Base-by-base conservation (phyloP, 805 yeast genomes). In the Zygoascus ofunaensis region DNA sequence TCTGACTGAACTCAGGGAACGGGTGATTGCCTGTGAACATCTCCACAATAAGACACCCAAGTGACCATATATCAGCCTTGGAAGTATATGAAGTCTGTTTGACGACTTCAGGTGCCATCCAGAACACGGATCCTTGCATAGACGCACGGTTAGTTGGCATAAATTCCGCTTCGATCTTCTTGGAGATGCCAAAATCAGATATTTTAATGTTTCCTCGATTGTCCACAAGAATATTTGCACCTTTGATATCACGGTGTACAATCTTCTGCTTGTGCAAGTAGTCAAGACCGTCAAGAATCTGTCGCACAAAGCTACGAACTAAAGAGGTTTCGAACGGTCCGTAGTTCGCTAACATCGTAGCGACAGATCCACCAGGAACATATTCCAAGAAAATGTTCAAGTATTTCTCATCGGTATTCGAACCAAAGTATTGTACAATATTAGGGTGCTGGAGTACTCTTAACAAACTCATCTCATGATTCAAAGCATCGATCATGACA, bases 31-130 rank as follows among this genome's bases (percentile, higher is more conserved):
- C 97, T 0, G 98, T 87, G 55, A 86, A 80, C 95, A 92, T 87
- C 62, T 92, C 98, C 28, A 92, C 80, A 12, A 90, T 76, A 21
- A 92, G 72, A 61, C 97, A 92, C 0, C 97, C 98, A 7, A 94
- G 82, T 0, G 96, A 86, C 98, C 98, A 92, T 21, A 92, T 87
- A 61, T 92, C 98, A 0, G 95, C 95, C 62, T 86, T 87, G 33
- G 82, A 80, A 1, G 97, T 90, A 43, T 90, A 85, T 0, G 87
- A 85, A 1, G 85, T 80, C 58, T 89, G 97, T 56, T 87, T 86
- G 15, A 92, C 97, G 5, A 92, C 97, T 60, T 92, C 98, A 0
- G 98, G 98, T 0, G 98, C 97, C 98, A 92, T 92, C 97, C 98
- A 92, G 59, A 82, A 92, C 0, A 90, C 87, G 0, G 95, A 86